phyloP scores from a whole-genome alignment of 768 basidiomycete species.

The Sporobolomyces phaffii region DNA sequence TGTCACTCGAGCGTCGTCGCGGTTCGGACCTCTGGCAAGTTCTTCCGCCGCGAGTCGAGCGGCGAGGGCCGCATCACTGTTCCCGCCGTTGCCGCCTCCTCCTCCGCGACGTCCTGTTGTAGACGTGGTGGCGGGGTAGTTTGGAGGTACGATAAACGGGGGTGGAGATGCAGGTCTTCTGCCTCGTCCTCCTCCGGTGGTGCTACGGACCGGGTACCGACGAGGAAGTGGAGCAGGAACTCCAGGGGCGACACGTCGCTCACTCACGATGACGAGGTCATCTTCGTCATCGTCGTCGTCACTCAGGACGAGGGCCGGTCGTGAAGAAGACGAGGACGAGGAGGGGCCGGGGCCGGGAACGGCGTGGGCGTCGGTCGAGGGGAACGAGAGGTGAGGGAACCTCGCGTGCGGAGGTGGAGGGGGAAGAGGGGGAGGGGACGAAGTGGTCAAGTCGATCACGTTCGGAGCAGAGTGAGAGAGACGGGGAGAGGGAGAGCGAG shows the following conservation, averaged over 20 bases:
- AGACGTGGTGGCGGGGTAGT: neutral
- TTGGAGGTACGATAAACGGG: neutral
- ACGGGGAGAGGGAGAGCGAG: too few species aligned
- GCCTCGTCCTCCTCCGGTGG: too few species aligned
- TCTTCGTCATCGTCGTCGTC: neutral
- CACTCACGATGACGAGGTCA: constrained; percentile 2
- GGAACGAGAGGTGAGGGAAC: constrained; percentile 7
- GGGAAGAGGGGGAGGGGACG: neutral
- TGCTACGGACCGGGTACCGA: too few species aligned
- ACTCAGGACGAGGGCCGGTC: too few species aligned
- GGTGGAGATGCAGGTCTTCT: constrained; percentile 9
- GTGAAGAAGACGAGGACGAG: neutral
- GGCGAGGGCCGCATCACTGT: too few species aligned
- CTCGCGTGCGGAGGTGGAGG: neutral
- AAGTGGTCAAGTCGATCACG: neutral
- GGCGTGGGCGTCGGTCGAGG: neutral
- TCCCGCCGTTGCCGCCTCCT: neutral
- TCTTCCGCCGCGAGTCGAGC: neutral
- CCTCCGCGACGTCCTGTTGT: too few species aligned
- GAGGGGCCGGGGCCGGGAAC: neutral
- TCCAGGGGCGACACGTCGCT: neutral
- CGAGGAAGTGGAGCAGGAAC: neutral
- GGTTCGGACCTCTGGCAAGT: too few species aligned
- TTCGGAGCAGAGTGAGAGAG: too few species aligned
- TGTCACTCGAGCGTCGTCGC: too few species aligned